These are phyloP conservation scores for Tillandsia fasciculata DNA, from an alignment of 176 grass and related monocot genomes.

Conservation along the genomic window DNA sequence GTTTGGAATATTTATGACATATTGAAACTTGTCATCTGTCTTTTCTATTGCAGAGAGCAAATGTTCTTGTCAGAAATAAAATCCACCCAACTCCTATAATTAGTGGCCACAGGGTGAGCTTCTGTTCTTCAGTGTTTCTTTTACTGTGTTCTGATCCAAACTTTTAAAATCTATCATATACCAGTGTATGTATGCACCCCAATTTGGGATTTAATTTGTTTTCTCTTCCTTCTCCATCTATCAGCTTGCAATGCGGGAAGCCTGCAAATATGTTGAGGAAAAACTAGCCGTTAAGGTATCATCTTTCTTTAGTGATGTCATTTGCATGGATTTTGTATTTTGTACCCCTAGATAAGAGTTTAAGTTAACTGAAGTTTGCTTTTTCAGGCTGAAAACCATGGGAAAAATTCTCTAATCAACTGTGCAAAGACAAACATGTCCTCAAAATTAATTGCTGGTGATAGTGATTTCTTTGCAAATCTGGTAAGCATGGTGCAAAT, in stretches of 20 bases:
- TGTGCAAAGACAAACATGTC: slow-evolving; percentile 99
- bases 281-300: slow-evolving; percentile 10
- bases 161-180: background rate
- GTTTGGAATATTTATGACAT: slow-evolving; percentile 1
- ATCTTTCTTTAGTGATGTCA: no score
- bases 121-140: background rate
- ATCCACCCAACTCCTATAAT: slow-evolving; percentile 97
- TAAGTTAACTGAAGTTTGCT: no score
- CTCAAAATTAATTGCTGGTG: slow-evolving; percentile 65
- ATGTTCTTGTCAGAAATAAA: slow-evolving; percentile 86
- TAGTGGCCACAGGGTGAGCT: slow-evolving; percentile 80
- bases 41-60: slow-evolving; percentile 52
- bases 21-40: slow-evolving; percentile 1
- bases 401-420: slow-evolving; percentile 82
- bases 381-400: slow-evolving; percentile 78
- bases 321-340: no score
- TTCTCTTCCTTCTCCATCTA: slow-evolving; percentile 24
- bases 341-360: no score
- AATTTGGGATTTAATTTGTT: background rate
- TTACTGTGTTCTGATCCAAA: background rate
- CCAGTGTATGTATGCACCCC: slow-evolving; percentile 17
- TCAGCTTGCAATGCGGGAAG: slow-evolving; percentile 94
- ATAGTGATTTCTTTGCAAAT: slow-evolving; percentile 88
- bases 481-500: slow-evolving; percentile 34
- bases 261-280: slow-evolving; percentile 41